Percentiles rank a stretch among this genome's conserved stretches.
These are phyloP conservation scores for Chaetomiaceae sp. DNA, from an alignment of 2,329 filamentous ascomycete genomes.

Conservation along the genomic window DNA sequence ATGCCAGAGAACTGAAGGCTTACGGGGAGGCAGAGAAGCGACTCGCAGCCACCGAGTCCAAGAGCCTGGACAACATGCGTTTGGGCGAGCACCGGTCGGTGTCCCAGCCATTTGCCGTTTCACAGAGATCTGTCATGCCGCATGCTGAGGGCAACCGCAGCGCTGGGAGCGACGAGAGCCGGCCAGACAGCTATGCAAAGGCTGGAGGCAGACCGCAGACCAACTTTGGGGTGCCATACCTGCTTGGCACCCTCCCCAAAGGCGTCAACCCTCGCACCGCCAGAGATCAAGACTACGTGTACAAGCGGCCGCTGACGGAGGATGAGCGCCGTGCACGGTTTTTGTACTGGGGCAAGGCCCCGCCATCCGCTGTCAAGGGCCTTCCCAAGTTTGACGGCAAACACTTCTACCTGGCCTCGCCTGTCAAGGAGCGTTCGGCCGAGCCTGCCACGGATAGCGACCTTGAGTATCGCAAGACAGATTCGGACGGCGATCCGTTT, in stretches of 20 bases:
- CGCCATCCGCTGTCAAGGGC: slow-evolving; percentile 43
- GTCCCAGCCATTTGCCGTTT: slow-evolving; percentile 7
- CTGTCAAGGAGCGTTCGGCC: slow-evolving; percentile 33
- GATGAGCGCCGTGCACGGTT: slow-evolving; percentile 54
- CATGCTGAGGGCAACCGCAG: background rate
- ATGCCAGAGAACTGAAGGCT: slow-evolving; percentile 18
- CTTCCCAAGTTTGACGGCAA: slow-evolving; percentile 60
- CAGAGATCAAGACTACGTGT: slow-evolving; percentile 45
- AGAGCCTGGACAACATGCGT: background rate
- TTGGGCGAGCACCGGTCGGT: slow-evolving; percentile 5
- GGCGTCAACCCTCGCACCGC: slow-evolving; percentile 38
- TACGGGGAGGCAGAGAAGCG: slow-evolving; percentile 13
- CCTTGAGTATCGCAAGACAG: slow-evolving; percentile 13
- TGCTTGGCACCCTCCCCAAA: slow-evolving; percentile 46
- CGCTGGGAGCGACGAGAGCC: background rate
- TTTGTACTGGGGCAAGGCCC: slow-evolving; percentile 55
- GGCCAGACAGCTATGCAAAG: background rate
- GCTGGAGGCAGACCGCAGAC: slow-evolving; percentile 1
- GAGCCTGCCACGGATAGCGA: background rate
- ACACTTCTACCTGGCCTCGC: slow-evolving; percentile 56
- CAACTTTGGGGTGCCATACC: slow-evolving; percentile 40
- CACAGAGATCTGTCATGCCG: background rate
- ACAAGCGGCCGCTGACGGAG: slow-evolving; percentile 50
- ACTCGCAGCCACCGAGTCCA: slow-evolving; percentile 3
- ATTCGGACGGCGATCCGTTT: slow-evolving; percentile 23